These are phyloP conservation scores for Phytophthora hybrid DNA, from an alignment of 352 stramenopile species.

Conservation along the genomic window DNA sequence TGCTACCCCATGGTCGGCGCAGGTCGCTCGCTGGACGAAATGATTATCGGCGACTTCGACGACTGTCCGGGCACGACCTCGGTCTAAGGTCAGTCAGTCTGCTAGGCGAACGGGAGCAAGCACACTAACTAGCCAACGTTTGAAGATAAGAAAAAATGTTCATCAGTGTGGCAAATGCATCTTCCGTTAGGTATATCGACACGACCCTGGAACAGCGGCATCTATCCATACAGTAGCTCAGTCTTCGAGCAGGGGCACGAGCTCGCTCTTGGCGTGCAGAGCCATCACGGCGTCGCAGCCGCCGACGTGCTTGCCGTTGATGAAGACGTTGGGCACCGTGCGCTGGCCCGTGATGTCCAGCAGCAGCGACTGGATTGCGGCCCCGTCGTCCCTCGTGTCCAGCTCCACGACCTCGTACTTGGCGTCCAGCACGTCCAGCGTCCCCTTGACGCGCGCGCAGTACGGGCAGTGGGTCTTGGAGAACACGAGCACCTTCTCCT, in stretches of 20 bases:
- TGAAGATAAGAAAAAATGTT: constrained; percentile 11
- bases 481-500: constrained; percentile 91
- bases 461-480: constrained; percentile 97
- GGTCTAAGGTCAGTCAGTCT: constrained; percentile 60
- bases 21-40: constrained; percentile 92
- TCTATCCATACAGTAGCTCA: constrained; percentile 4
- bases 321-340: constrained; percentile 99
- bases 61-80: constrained; percentile 93
- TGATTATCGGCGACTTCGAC: constrained; percentile 97
- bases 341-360: constrained; percentile 93
- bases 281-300: constrained; percentile 89
- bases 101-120: constrained; percentile 23
- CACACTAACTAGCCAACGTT: constrained; percentile 9
- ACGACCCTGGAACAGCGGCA: constrained; percentile 1
- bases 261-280: constrained; percentile 66
- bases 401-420: constrained; percentile 78
- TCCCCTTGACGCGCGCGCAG: constrained; percentile 91
- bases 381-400: constrained; percentile 83
- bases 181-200: constrained; percentile 23
- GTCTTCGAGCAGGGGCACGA: constrained; percentile 66
- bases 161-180: constrained; percentile 27
- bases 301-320: constrained; percentile 96
- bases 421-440: constrained; percentile 79
- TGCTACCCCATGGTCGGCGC: constrained; percentile 96
- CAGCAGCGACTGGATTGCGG: constrained; percentile 92